phyloP scores from a whole-genome alignment of 2,329 filamentous ascomycete species.

The Mycosphaerella sp. region DNA sequence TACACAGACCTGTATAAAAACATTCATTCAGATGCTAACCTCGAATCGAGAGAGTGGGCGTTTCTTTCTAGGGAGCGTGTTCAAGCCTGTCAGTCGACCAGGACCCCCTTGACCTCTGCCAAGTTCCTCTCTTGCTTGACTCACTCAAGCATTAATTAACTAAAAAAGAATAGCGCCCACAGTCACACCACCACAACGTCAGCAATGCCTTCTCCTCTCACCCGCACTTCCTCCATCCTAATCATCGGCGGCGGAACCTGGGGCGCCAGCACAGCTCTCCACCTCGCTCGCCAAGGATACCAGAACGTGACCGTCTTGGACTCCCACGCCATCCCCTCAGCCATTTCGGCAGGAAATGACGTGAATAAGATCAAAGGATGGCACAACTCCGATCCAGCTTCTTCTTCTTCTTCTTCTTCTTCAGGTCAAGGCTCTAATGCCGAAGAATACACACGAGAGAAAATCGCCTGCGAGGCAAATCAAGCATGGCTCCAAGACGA shows the following conservation, averaged over 20 bases:
- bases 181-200: not conserved
- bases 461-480: not conserved
- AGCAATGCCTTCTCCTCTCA: slow-evolving; percentile 4
- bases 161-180: too few relatives aligned
- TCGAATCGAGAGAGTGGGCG: too few relatives aligned
- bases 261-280: slow-evolving; percentile 48
- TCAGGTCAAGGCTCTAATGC: slow-evolving; percentile 18
- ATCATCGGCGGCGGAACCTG: slow-evolving; percentile 49
- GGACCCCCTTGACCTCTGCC: too few relatives aligned
- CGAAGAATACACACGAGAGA: not conserved
- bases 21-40: too few relatives aligned
- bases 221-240: slow-evolving; percentile 26
- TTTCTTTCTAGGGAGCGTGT: too few relatives aligned
- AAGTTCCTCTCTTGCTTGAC: too few relatives aligned
- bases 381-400: slow-evolving; percentile 13
- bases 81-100: too few relatives aligned
- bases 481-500: not conserved
- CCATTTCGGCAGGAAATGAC: slow-evolving; percentile 47
- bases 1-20: too few relatives aligned
- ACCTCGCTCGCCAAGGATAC: slow-evolving; percentile 46
- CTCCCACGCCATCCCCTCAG: slow-evolving; percentile 41
- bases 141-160: too few relatives aligned
- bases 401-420: not conserved
- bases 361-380: slow-evolving; percentile 42
- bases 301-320: slow-evolving; percentile 46